Percentiles rank a stretch among this genome's conserved stretches.
Conservation (phyloP, 805 yeast genomes). For the Candida caryicola region DNA sequence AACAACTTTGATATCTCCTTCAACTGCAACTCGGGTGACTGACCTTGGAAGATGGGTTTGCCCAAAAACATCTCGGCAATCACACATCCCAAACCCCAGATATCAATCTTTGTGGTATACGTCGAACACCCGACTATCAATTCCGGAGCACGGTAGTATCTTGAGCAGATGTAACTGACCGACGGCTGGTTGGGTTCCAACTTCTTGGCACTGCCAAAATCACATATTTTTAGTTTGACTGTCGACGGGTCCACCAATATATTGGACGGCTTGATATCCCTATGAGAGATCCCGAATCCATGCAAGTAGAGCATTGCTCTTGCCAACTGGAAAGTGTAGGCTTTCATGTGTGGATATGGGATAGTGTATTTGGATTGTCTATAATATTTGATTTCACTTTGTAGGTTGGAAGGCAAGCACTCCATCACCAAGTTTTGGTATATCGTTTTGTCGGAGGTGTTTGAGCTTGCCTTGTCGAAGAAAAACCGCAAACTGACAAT, state of each 20-base stretch:
- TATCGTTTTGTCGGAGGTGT: slow-evolving; percentile 51
- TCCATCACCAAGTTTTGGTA: slow-evolving; percentile 87
- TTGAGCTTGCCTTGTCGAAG: slow-evolving; percentile 63
- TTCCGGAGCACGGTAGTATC: slow-evolving; percentile 96
- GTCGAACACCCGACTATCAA: slow-evolving; percentile 85
- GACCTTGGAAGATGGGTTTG: slow-evolving; percentile 93
- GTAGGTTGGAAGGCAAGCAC: slow-evolving; percentile 78
- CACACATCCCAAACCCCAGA: slow-evolving; percentile 98
- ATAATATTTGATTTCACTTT: slow-evolving; percentile 69
- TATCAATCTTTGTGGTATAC: slow-evolving; percentile 88
- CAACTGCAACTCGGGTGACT: slow-evolving; percentile 80
- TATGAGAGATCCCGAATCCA: slow-evolving; percentile 75
- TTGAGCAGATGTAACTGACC: slow-evolving; percentile 91
- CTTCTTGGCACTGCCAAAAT: slow-evolving; percentile 82
- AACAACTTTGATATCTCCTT: slow-evolving; percentile 85
- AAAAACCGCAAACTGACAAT: slow-evolving; percentile 67
- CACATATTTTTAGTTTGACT: slow-evolving; percentile 72
- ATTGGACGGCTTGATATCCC: slow-evolving; percentile 84
- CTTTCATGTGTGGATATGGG: slow-evolving; percentile 71
- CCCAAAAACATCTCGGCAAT: slow-evolving; percentile 92
- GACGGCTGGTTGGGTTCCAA: slow-evolving; percentile 79
- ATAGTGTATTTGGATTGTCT: slow-evolving; percentile 57
- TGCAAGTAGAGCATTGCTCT: slow-evolving; percentile 82
- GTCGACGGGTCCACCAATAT: slow-evolving; percentile 70
- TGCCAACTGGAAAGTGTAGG: slow-evolving; percentile 75